phyloP scores from a whole-genome alignment of 805 yeast species.

The Yarrowia porcina region DNA sequence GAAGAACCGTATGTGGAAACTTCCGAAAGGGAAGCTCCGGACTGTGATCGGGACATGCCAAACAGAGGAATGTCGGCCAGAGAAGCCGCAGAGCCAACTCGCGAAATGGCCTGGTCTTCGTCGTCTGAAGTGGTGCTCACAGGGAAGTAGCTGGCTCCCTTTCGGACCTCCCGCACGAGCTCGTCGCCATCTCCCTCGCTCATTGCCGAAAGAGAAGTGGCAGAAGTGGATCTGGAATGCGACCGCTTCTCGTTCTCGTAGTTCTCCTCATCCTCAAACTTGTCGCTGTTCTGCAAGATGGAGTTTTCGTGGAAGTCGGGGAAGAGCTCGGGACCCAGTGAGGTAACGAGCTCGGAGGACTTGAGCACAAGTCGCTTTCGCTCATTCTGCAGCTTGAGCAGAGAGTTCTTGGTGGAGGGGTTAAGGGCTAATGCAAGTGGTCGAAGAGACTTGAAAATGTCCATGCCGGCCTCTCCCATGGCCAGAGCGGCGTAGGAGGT shows the following conservation, averaged over 20 bases:
- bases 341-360: constrained; percentile 76
- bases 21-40: constrained; percentile 24
- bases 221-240: constrained; percentile 3
- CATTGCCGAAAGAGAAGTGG: constrained; percentile 9
- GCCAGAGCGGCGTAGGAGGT: constrained; percentile 81
- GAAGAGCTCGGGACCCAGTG: constrained; percentile 77
- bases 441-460: constrained; percentile 73
- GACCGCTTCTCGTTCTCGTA: constrained; percentile 3
- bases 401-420: constrained; percentile 40
- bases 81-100: constrained; percentile 59
- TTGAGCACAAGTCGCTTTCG: constrained; percentile 63
- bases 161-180: constrained; percentile 20
- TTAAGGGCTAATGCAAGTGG: constrained; percentile 60
- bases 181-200: constrained; percentile 27
- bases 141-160: constrained; percentile 26
- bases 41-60: constrained; percentile 40
- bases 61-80: constrained; percentile 64
- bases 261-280: constrained; percentile 27
- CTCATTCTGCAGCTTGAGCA: constrained; percentile 54
- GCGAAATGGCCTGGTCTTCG: constrained; percentile 55
- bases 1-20: constrained; percentile 16
- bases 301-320: constrained; percentile 58
- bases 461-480: constrained; percentile 92
- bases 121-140: constrained; percentile 39
- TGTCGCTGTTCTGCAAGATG: constrained; percentile 29